Evolutionary conservation across 805 yeast species (phyloP), one percentile per base, ranked within the genome.

Genomic region (Candida peoriensis): DNA sequence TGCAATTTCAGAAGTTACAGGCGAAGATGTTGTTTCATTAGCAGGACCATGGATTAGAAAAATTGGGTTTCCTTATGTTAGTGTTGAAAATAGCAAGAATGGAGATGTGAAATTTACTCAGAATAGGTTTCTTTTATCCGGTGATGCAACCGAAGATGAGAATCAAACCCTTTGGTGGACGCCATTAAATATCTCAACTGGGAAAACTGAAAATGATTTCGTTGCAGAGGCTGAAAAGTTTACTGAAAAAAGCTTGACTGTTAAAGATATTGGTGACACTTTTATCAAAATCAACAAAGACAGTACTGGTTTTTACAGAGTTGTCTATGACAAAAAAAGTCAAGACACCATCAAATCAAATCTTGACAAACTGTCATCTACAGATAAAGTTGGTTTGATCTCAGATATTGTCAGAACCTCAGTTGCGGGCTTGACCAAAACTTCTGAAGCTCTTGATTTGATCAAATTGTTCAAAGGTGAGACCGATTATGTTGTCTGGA

Each of bases 1-100:
- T 37, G 74, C 88, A 15, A 66, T 84, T 37, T 61, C 79, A 31
- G 78, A 74, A 23, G 85, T 71, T 19, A 70, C 82, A 36, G 88
- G 88, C 20, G 66, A 77, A 49, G 85, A 83, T 52, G 86, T 83
- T 26, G 74, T 72, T 30, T 55, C 63, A 26, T 79, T 78, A 28
- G 82, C 84, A 82, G 73, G 76, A 47, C 68, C 74, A 39, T 84
- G 95, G 94, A 83, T 87, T 43, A 74, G 76, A 50, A 76, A 80
- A 52, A 74, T 81, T 38, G 94, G 94, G 5, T 84, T 69, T 66
- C 94, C 94, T 20, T 74, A 83, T 16, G 65, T 85, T 28, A 58
- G 71, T 21, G 89, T 82, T 19, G 84, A 80, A 58, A 61, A 61
- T 32, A 66, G 63, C 18, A 47, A 45, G 7, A 52, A 48, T n/a